These are phyloP conservation scores for Cercospora sesami DNA, from an alignment of 2,329 filamentous ascomycete genomes.

Conservation along the genomic window DNA sequence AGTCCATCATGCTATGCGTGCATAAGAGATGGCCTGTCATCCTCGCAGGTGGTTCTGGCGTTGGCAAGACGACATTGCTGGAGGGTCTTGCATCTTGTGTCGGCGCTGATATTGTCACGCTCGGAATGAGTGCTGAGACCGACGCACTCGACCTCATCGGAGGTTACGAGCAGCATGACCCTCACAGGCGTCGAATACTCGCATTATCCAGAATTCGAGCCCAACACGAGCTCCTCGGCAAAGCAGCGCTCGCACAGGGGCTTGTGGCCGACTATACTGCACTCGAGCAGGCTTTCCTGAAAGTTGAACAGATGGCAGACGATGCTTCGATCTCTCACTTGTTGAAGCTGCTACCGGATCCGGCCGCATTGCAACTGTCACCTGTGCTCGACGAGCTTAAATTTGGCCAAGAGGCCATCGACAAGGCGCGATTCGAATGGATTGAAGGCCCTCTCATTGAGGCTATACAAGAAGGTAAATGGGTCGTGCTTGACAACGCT, in stretches of 20 bases:
- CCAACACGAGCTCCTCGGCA: constrained; percentile 18
- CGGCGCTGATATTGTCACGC: constrained; percentile 74
- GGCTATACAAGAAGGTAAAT: constrained; percentile 80
- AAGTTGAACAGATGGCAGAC: constrained; percentile 4
- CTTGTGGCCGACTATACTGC: constrained; percentile 4
- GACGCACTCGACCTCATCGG: constrained; percentile 97
- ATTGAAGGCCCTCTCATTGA: constrained; percentile 89
- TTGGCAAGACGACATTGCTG: constrained; percentile 80
- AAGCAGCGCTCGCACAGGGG: constrained; percentile 20
- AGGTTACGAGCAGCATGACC: constrained; percentile 92
- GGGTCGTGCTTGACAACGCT: constrained; percentile 94
- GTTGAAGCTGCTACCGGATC: constrained; percentile 12
- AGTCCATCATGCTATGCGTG: constrained; percentile 84
- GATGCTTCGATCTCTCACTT: constrained; percentile 11
- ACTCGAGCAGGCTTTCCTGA: constrained; percentile 14
- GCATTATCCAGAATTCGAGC: constrained; percentile 25
- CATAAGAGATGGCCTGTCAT: constrained; percentile 87
- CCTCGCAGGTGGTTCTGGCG: constrained; percentile 78
- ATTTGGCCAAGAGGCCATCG: constrained; percentile 47
- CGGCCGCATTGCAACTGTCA: constrained; percentile 5
- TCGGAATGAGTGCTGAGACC: constrained; percentile 90
- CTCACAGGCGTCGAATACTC: constrained; percentile 54
- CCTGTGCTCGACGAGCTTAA: constrained; percentile 19
- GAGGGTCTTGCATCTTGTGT: constrained; percentile 75
- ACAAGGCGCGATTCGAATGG: constrained; percentile 89